Base-by-base conservation (phyloP, 345 rosid genomes). In the Rhizophora mangle region DNA sequence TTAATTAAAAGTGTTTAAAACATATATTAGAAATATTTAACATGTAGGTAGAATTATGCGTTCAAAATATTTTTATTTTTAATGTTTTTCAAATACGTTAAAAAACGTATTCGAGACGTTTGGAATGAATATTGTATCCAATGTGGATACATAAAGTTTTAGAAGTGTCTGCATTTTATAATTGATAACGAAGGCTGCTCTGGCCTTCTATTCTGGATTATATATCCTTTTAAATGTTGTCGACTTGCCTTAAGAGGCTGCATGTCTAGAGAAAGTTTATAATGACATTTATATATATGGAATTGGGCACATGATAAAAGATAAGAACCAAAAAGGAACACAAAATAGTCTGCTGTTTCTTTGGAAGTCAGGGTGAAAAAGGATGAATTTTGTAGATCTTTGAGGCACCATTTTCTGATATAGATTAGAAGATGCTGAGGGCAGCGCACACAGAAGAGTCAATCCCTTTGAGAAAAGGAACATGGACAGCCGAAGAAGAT, bases 401-500 rank as follows among this genome's bases (percentile, higher is more conserved):
- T 56, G 19, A 43, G 5, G 18, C 49, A 10, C 18, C 13, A n/a
- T 19, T 8, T 21, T 24, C 26, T 27, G 6, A 10, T 56, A 9
- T 24, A 1, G 18, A 56, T 21, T 56, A 10, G 60, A 56, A 10
- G 60, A 56, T 56, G 60, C 29, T 56, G 18, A 56, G 60, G 31
- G 60, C 60, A 56, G 60, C 31, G 18, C 60, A 56, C 29, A 24
- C 60, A 24, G 31, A 56, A 10, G 6, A 71, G 21, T 43, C 49
- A 43, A 24, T 56, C 26, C 6, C 51, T 32, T 29, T 74, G 63
- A 80, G 30, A 47, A 80, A 65, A 73, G 79, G 81, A 3, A 13
- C 60, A 20, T 77, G 84, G 84, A 70, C 62, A 67, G 63, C 69
- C 10, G 74, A 80, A 64, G 84, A 80, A 68, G 84, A 80, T 62